A percentile compares a stretch with the other conserved stretches of the same genome.
Evolutionary conservation across 2,329 filamentous ascomycete species (phyloP).

Genomic region (Mycogone perniciosa): DNA sequence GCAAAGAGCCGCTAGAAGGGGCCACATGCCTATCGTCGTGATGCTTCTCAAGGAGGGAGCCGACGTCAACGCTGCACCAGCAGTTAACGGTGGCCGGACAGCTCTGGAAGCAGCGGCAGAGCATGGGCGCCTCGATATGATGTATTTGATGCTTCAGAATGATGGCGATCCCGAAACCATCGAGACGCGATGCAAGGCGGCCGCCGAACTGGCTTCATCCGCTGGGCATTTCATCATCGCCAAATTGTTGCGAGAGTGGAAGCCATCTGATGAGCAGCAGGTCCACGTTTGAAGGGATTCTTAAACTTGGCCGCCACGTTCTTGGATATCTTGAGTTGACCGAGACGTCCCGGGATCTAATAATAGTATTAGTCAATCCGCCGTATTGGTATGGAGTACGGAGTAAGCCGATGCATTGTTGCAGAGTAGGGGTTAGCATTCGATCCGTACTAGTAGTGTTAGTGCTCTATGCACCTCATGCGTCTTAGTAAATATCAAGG

Average conservation of each 20-base stretch:
- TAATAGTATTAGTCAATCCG: too few relatives aligned
- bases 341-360: too few relatives aligned
- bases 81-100: conserved; percentile 29
- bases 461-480: too few relatives aligned
- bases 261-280: too few relatives aligned
- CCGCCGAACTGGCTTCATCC: background rate
- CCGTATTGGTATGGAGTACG: too few relatives aligned
- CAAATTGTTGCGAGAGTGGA: background rate
- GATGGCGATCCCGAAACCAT: background rate
- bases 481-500: too few relatives aligned
- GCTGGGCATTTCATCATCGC: background rate
- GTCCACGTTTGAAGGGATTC: too few relatives aligned
- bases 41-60: conserved; percentile 12
- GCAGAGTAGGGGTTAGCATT: too few relatives aligned
- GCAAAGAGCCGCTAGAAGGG: background rate
- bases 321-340: too few relatives aligned
- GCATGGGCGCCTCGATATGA: background rate
- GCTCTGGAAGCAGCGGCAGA: conserved; percentile 30
- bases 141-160: background rate
- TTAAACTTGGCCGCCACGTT: too few relatives aligned
- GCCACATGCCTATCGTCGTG: background rate
- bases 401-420: too few relatives aligned
- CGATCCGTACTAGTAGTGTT: too few relatives aligned
- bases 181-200: background rate
- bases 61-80: conserved; percentile 26